Conservation (phyloP, 176 grass and related monocot genomes). For the Juncus effusus region DNA sequence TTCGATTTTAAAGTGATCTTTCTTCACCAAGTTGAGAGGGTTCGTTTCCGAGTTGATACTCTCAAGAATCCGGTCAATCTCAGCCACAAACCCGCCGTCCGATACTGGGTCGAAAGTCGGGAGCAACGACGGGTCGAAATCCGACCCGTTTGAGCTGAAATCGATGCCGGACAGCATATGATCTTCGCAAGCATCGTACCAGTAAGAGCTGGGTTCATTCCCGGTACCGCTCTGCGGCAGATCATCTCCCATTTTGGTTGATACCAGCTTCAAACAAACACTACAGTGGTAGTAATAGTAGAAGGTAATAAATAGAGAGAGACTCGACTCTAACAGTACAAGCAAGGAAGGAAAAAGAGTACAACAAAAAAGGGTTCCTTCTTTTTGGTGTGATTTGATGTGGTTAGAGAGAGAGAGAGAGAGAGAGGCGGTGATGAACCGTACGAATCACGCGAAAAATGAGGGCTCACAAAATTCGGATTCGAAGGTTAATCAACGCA, state of each 20-base stretch:
- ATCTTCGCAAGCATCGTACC: constrained; percentile 93
- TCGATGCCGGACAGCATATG: constrained; percentile 60
- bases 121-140: constrained; percentile 62
- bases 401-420: constrained; percentile 46
- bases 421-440: constrained; percentile 88
- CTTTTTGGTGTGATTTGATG: constrained; percentile 22
- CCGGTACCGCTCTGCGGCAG: constrained; percentile 24
- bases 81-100: constrained; percentile 79
- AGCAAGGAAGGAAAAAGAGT: neutral
- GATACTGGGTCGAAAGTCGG: constrained; percentile 44
- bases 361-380: constrained; percentile 41
- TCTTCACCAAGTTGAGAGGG: neutral
- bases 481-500: constrained; percentile 97
- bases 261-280: neutral
- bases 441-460: constrained; percentile 82
- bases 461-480: constrained; percentile 41
- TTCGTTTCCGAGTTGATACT: constrained; percentile 70
- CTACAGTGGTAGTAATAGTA: constrained; percentile 30
- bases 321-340: neutral
- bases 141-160: constrained; percentile 43
- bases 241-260: constrained; percentile 19
- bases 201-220: constrained; percentile 56
- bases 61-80: constrained; percentile 90
- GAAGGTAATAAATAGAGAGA: constrained; percentile 13
- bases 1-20: neutral